Percentiles rank a stretch among this genome's conserved stretches.
Conservation (phyloP, 164 flowering plant species). For the Brasenia schreberi region DNA sequence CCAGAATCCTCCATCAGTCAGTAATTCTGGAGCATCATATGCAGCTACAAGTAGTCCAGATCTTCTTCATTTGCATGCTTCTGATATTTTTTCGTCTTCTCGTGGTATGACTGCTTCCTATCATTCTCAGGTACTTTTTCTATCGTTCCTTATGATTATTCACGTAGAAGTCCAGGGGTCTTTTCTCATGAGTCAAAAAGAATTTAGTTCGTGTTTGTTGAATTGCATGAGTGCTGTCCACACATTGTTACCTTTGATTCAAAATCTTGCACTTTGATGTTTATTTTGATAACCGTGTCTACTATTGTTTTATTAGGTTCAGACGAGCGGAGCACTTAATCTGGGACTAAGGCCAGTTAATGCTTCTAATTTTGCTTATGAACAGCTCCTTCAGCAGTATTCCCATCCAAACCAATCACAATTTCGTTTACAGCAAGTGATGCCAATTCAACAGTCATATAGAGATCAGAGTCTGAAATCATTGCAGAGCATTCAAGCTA, state of each 20-base stretch:
- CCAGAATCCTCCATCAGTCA: conserved; percentile 56
- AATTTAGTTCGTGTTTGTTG: no score
- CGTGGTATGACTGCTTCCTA: conserved; percentile 31
- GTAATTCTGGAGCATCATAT: conserved; percentile 53
- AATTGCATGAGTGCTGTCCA: no score
- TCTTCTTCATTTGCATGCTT: conserved; percentile 65
- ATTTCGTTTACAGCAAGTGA: conserved; percentile 70
- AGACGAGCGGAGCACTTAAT: conserved; percentile 65
- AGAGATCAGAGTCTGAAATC: conserved; percentile 71
- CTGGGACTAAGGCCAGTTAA: conserved; percentile 76
- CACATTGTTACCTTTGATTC: no score
- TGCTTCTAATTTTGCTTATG: conserved; percentile 45
- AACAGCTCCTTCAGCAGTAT: conserved; percentile 78
- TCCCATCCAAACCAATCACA: conserved; percentile 74
- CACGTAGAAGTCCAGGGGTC: no score
- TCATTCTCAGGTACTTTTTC: conserved; percentile 53
- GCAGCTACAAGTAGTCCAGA: conserved; percentile 65
- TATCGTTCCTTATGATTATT: background rate
- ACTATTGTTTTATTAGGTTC: conserved; percentile 11
- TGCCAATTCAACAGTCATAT: conserved; percentile 54
- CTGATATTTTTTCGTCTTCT: conserved; percentile 73
- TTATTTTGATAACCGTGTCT: no score
- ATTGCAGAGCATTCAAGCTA: conserved; percentile 45
- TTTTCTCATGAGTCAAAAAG: no score
- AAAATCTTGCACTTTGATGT: no score